Base-by-base conservation (phyloP, 768 basidiomycete species). In the Hydnomerulius pinastri region DNA sequence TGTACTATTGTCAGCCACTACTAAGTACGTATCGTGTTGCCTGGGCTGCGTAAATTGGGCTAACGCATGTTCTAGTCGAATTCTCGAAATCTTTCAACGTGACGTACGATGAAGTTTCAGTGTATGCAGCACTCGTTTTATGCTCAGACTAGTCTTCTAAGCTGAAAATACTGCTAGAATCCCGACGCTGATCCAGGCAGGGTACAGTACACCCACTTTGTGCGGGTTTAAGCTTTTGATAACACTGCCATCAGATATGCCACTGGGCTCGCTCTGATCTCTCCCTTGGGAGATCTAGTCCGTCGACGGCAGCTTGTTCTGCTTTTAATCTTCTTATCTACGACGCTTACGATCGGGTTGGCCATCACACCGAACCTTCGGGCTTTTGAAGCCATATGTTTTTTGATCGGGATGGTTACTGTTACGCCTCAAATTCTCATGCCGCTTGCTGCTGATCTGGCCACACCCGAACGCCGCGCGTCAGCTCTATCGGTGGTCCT, bases 1-100 rank as follows among this genome's bases (percentile, higher is more conserved):
- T 92, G 40, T 92, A 92, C 62, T 93, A 92, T 57, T 87, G 85
- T 53, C 88, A 90, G 70, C 90, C 90, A 0, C 63, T 93, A 57
- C 69, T 92, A 12, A 87, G 90, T 82, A 63, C 55, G 77, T 71
- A 53, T 28, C 55, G 13, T 0, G 2, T 28, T 6, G 23, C 0
- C 40, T 11, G 17, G 7, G 27, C 23, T 9, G 8, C 11, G 10
- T 4, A 10, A 12, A 20, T 32, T 39, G 10, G 9, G 37, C 38
- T 56, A 28, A 36, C 13, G 15, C n/a, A 9, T 39, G 10, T 37
- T 48, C 10, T 42, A 68, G 66, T 68, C 23, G 52, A 68, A 30
- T 69, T 75, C 59, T 64, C 77, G 38, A 55, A 67, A 37, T 71
- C 72, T 2, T 75, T 80, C 42, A 46, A 60, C 40, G 68, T 71